A percentile compares a stretch with the other conserved stretches of the same genome.
Evolutionary conservation across 179 eudicot genomes (phyloP).

Genomic region (Actinidia arguta): DNA sequence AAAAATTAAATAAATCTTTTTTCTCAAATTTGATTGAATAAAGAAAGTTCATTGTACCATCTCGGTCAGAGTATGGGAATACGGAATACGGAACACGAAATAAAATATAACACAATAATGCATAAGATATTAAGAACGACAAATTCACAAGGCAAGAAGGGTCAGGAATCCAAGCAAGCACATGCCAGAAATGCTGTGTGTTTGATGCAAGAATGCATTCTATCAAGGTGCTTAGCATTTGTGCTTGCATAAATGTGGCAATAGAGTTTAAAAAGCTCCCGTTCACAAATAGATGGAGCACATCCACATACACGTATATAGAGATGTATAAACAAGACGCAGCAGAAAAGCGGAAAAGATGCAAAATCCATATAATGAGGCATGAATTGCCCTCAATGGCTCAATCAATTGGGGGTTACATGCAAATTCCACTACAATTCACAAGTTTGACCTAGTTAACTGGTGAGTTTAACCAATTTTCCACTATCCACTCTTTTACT

Average conservation of each 20-base stretch:
- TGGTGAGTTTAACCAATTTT: not conserved
- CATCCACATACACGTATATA: too few species aligned
- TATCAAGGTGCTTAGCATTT: too few species aligned
- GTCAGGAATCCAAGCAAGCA: not conserved
- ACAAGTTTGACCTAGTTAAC: not conserved
- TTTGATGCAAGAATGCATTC: too few species aligned
- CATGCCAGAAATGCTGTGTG: too few species aligned
- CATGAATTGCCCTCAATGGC: too few species aligned
- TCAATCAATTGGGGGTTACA: too few species aligned
- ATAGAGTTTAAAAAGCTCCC: too few species aligned
- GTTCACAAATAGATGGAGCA: too few species aligned
- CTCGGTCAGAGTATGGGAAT: not conserved
- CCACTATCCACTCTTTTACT: not conserved
- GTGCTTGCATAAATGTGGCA: too few species aligned
- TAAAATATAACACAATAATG: not conserved
- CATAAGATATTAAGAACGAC: not conserved
- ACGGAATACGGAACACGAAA: not conserved
- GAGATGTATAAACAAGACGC: too few species aligned
- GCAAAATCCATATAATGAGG: not conserved
- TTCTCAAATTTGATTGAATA: not conserved
- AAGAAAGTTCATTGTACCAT: not conserved
- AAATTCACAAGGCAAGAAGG: not conserved
- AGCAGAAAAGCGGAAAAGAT: too few species aligned
- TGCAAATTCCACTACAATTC: not conserved
- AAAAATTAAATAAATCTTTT: not conserved